A percentile compares a stretch with the other conserved stretches of the same genome.
Evolutionary conservation across 192 early-diverging fungal species (phyloP).

Genomic region (Piromyces finnis): DNA sequence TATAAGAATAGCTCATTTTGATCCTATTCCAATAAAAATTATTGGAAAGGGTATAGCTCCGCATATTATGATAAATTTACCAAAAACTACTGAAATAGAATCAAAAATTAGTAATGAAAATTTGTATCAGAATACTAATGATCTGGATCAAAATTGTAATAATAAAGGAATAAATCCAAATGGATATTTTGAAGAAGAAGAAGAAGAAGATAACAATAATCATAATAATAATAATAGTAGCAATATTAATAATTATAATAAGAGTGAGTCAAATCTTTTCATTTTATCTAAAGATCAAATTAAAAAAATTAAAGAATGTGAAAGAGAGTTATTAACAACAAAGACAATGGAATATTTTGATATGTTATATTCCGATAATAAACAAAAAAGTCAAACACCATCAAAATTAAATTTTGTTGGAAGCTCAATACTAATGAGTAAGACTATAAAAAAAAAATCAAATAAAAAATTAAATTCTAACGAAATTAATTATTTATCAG

Average conservation of each 20-base stretch:
- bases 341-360: slow-evolving; percentile 15
- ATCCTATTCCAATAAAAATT: slow-evolving; percentile 21
- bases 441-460: slow-evolving; percentile 9
- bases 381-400: neutral
- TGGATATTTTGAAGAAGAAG: neutral
- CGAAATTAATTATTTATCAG: slow-evolving; percentile 5
- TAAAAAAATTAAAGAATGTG: slow-evolving; percentile 16
- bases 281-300: neutral
- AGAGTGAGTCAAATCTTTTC: slow-evolving; percentile 9
- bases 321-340: slow-evolving; percentile 14
- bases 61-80: slow-evolving; percentile 7
- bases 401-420: slow-evolving; percentile 20
- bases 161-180: neutral
- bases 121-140: neutral
- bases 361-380: slow-evolving; percentile 13
- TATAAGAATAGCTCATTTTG: slow-evolving; percentile 28
- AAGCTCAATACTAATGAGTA: slow-evolving; percentile 19
- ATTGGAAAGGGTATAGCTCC: slow-evolving; percentile 8
- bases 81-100: neutral
- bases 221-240: too few species aligned
- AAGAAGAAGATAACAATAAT: too few species aligned
- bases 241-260: slow-evolving; percentile 11
- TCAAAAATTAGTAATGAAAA: neutral
- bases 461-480: slow-evolving; percentile 14
- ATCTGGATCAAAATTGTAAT: neutral